Conservation (phyloP, 73 alveolate genomes). For the Paramecium caudatum region DNA sequence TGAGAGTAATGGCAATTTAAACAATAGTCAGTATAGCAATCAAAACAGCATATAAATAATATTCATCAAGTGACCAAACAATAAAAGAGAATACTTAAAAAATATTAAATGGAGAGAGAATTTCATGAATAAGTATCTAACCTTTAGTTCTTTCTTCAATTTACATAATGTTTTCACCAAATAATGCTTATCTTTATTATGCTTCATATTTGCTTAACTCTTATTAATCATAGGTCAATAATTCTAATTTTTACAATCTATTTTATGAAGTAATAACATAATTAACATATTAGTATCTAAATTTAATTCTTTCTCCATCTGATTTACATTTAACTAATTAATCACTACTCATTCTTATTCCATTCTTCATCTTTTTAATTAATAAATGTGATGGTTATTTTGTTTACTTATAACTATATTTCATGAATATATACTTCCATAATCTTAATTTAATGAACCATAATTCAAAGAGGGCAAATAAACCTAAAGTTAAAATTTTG, state of each 20-base stretch:
- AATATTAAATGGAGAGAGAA: constrained; percentile 79
- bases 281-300: neutral
- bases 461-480: constrained; percentile 1
- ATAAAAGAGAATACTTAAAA: constrained; percentile 75
- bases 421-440: neutral
- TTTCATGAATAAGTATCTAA: constrained; percentile 77
- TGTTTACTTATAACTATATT: neutral
- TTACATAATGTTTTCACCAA: constrained; percentile 79
- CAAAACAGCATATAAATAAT: constrained; percentile 76
- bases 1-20: neutral
- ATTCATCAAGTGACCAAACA: constrained; percentile 85
- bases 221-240: neutral
- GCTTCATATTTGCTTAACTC: constrained; percentile 42
- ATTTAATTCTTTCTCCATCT: constrained; percentile 43
- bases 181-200: constrained; percentile 23
- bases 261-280: constrained; percentile 19
- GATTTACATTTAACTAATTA: neutral
- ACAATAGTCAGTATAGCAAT: constrained; percentile 68
- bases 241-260: neutral
- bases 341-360: constrained; percentile 33
- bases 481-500: neutral
- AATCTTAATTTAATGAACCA: neutral
- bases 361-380: neutral
- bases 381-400: neutral
- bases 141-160: constrained; percentile 70